These are phyloP conservation scores for Nephelium lappaceum DNA, from an alignment of 345 rosid species.

Conservation along the genomic window DNA sequence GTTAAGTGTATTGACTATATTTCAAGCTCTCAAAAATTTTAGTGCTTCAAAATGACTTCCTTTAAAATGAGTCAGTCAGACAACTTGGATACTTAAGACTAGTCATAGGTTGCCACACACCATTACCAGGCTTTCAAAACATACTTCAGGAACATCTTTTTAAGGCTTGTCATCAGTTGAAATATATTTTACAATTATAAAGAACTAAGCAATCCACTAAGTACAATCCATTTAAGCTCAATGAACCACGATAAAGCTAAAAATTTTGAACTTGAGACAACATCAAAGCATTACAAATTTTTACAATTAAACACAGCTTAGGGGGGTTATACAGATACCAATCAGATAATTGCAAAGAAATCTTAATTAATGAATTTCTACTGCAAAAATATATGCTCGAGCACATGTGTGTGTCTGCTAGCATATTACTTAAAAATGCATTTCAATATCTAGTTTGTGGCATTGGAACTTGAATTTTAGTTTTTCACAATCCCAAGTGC, in stretches of 20 bases:
- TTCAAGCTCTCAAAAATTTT: background rate
- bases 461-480: slow-evolving; percentile 9
- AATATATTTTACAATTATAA: background rate
- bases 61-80: background rate
- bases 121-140: background rate
- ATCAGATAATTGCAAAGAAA: background rate
- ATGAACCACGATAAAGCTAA: background rate
- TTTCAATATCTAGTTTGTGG: background rate
- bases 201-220: background rate
- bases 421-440: background rate
- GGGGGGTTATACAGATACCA: background rate
- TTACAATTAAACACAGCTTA: background rate
- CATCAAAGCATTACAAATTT: slow-evolving; percentile 5
- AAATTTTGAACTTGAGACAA: background rate
- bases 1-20: background rate
- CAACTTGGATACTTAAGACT: background rate
- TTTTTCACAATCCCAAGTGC: slow-evolving; percentile 18
- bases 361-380: slow-evolving; percentile 2
- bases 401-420: background rate
- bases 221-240: background rate
- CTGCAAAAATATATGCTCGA: background rate
- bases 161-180: background rate
- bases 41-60: background rate
- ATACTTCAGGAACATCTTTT: background rate
- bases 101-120: background rate